Evolutionary conservation across 2,329 filamentous ascomycete species (phyloP).

Genomic region (Diaporthe australafricana): DNA sequence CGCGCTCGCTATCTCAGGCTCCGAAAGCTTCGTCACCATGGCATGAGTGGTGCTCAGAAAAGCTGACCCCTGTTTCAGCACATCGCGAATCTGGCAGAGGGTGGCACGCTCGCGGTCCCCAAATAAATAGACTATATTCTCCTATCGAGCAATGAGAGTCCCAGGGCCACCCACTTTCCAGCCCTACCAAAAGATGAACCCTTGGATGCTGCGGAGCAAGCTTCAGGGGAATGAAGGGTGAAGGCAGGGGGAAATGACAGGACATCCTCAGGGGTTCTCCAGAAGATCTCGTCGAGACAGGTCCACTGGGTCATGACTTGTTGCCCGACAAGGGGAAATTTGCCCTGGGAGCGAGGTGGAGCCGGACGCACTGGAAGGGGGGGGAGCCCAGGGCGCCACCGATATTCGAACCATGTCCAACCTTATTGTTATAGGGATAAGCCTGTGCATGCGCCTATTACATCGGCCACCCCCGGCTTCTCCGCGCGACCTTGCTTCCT

Average conservation of each 20-base stretch:
- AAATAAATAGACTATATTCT: conserved; percentile 26
- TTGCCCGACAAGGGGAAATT: conserved; percentile 36
- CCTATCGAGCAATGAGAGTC: conserved; percentile 17
- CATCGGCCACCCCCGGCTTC: conserved; percentile 35
- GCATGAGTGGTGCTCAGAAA: conserved; percentile 2
- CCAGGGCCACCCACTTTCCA: conserved; percentile 30
- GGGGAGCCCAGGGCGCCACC: conserved; percentile 24
- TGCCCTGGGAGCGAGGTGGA: conserved; percentile 30
- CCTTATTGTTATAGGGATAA: conserved; percentile 35
- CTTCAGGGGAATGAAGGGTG: conserved; percentile 33
- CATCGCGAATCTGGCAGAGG: conserved; percentile 12
- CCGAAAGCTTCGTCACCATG: conserved; percentile 23
- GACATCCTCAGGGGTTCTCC: conserved; percentile 37
- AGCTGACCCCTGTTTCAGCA: conserved; percentile 34
- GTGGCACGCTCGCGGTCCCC: conserved; percentile 11
- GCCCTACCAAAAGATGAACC: conserved; percentile 30
- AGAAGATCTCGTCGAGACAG: conserved; percentile 38
- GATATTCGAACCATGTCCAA: conserved; percentile 33
- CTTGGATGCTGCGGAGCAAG: conserved; percentile 33
- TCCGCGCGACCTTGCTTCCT: conserved; percentile 26
- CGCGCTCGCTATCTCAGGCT: conserved; percentile 9
- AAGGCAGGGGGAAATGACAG: conserved; percentile 36
- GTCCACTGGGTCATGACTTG: conserved; percentile 34
- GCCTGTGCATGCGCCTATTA: conserved; percentile 20
- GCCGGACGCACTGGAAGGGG: conserved; percentile 31